These are phyloP conservation scores for Aspergillus arachidicola DNA, from an alignment of 2,329 filamentous ascomycete species.

Conservation along the genomic window DNA sequence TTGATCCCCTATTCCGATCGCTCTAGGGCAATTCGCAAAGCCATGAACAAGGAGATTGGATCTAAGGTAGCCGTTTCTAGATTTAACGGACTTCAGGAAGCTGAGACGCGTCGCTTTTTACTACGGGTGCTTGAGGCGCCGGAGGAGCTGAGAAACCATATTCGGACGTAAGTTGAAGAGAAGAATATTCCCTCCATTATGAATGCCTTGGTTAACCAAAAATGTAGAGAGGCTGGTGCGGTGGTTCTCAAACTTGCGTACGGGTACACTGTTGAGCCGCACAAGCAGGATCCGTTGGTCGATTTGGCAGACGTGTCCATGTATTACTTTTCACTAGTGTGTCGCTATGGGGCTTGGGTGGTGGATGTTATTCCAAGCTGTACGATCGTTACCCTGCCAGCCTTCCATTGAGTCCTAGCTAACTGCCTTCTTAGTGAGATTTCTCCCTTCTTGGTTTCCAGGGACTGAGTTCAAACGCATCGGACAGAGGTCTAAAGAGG, in stretches of 20 bases:
- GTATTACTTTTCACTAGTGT: conserved; percentile 42
- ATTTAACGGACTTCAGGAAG: conserved; percentile 46
- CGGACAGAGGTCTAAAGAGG: conserved; percentile 37
- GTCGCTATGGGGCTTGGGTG: conserved; percentile 44
- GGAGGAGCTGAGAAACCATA: conserved; percentile 41
- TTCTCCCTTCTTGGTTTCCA: conserved; percentile 49
- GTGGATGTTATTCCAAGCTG: conserved; percentile 48
- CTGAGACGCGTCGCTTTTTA: conserved; percentile 47
- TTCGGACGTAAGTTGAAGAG: conserved; percentile 30
- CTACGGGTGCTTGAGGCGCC: conserved; percentile 45
- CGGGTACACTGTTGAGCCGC: conserved; percentile 28
- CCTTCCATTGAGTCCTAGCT: background rate
- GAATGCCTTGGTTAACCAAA: conserved; percentile 7
- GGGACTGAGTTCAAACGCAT: conserved; percentile 48
- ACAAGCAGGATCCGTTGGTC: conserved; percentile 36
- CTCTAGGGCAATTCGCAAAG: conserved; percentile 48
- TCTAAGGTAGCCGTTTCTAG: conserved; percentile 42
- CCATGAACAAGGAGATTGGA: conserved; percentile 48
- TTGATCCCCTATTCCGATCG: conserved; percentile 36
- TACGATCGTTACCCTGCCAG: background rate
- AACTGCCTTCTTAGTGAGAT: conserved; percentile 22
- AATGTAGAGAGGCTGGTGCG: conserved; percentile 34
- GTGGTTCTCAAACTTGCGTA: conserved; percentile 46
- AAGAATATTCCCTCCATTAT: background rate
- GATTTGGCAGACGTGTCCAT: conserved; percentile 45